These are phyloP conservation scores for Beauveria caledonica DNA, from an alignment of 2,329 filamentous ascomycete genomes.

Conservation along the genomic window DNA sequence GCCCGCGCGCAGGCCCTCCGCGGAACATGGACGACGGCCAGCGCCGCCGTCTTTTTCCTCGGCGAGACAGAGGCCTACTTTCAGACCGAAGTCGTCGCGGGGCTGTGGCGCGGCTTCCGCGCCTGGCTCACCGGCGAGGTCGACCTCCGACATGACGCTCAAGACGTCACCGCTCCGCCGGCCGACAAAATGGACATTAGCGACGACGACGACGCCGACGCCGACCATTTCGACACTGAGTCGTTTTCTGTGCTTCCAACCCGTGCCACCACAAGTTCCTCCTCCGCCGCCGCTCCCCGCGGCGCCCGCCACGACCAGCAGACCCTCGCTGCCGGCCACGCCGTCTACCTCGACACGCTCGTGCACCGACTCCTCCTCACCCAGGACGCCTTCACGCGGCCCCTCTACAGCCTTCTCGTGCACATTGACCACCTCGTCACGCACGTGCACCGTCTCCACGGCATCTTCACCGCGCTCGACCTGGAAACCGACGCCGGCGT, in stretches of 20 bases:
- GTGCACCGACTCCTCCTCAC: conserved; percentile 59
- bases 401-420: conserved; percentile 58
- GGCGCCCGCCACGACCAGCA: conserved; percentile 64
- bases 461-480: conserved; percentile 69
- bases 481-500: conserved; percentile 77
- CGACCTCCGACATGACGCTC: neutral
- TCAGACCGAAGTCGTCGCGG: conserved; percentile 78
- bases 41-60: conserved; percentile 80
- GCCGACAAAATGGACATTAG: neutral
- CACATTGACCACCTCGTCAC: conserved; percentile 77
- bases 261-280: conserved; percentile 15
- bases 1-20: conserved; percentile 61
- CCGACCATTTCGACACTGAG: too few species aligned
- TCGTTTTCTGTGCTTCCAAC: conserved; percentile 13
- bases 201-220: neutral
- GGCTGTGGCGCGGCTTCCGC: conserved; percentile 73
- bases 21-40: conserved; percentile 82
- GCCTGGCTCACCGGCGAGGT: conserved; percentile 55
- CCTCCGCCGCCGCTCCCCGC: neutral
- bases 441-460: conserved; percentile 65
- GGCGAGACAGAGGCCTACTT: conserved; percentile 83
- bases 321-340: conserved; percentile 71
- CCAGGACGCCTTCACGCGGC: conserved; percentile 52
- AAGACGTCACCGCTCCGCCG: neutral
- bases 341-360: conserved; percentile 64